Evolutionary conservation across 495 filamentous ascomycete genomes (phyloP).

Genomic region (Neurospora sp.): DNA sequence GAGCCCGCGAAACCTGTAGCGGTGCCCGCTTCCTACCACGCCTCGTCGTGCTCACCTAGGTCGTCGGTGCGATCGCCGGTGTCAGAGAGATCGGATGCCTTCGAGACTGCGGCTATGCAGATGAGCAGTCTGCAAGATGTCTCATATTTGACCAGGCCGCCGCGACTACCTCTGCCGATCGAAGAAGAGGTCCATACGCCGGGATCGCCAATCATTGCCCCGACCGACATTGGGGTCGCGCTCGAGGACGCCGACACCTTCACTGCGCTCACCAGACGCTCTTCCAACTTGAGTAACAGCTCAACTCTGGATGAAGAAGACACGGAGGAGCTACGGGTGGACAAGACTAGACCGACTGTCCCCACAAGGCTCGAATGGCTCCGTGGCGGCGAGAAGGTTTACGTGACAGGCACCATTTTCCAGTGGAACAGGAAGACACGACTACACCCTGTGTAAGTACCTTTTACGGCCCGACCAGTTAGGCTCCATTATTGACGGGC

Average conservation of each 20-base stretch:
- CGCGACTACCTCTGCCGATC: conserved; percentile 82
- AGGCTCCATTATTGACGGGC: background rate
- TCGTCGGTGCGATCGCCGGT: conserved; percentile 21
- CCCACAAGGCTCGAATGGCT: conserved; percentile 79
- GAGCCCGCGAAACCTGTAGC: conserved; percentile 39
- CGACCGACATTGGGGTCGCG: conserved; percentile 47
- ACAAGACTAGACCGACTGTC: conserved; percentile 54
- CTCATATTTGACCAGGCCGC: conserved; percentile 61
- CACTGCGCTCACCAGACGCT: conserved; percentile 38
- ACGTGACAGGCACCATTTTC: conserved; percentile 93
- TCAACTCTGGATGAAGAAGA: conserved; percentile 75
- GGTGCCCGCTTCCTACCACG: conserved; percentile 35
- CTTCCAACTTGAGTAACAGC: conserved; percentile 52
- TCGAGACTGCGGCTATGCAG: conserved; percentile 26
- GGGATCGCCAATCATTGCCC: conserved; percentile 71
- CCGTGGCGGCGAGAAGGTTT: conserved; percentile 71
- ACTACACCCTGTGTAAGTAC: conserved; percentile 69
- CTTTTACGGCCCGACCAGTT: background rate
- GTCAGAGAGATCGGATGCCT: conserved; percentile 26
- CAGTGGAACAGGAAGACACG: conserved; percentile 89
- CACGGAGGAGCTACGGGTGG: conserved; percentile 61
- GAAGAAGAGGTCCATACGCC: conserved; percentile 79
- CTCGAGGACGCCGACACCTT: conserved; percentile 38
- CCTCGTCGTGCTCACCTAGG: conserved; percentile 10
- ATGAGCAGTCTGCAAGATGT: conserved; percentile 42